Conservation (phyloP, 208 protist species). For the Leishmania turanica region DNA sequence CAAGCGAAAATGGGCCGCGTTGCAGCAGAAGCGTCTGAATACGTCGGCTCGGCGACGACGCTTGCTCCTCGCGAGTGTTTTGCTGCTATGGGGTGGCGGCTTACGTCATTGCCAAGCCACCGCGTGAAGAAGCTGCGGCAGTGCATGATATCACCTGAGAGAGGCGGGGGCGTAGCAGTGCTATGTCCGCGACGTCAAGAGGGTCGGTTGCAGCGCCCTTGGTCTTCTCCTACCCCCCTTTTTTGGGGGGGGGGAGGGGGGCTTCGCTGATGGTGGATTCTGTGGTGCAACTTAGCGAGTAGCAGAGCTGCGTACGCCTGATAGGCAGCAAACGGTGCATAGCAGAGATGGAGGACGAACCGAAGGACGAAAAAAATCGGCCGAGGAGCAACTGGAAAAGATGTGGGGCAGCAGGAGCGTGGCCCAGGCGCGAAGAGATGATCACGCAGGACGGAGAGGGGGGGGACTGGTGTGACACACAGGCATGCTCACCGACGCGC, state of each 20-base stretch:
- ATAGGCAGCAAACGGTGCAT: slow-evolving; percentile 9
- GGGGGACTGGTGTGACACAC: neutral
- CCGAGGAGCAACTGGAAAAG: neutral
- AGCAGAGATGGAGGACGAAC: slow-evolving; percentile 8
- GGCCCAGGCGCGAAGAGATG: neutral
- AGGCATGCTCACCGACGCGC: neutral
- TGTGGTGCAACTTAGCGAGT: neutral
- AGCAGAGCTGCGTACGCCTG: neutral
- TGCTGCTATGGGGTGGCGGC: neutral
- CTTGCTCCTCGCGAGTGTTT: neutral
- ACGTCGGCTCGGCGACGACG: neutral
- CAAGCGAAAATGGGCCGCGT: neutral
- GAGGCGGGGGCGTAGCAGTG: neutral
- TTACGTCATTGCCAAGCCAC: neutral
- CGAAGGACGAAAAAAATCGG: slow-evolving; percentile 1
- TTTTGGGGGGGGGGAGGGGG: neutral
- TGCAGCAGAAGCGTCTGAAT: neutral
- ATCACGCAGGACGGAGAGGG: neutral
- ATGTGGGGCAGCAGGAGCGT: neutral
- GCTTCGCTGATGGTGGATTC: neutral
- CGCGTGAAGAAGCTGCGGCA: neutral
- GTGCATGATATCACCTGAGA: neutral
- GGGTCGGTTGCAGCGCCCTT: neutral
- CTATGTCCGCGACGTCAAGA: neutral
- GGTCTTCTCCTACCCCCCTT: neutral